Evolutionary conservation across 2,329 filamentous ascomycete species (phyloP).

Genomic region (Scedosporium apiospermum): DNA sequence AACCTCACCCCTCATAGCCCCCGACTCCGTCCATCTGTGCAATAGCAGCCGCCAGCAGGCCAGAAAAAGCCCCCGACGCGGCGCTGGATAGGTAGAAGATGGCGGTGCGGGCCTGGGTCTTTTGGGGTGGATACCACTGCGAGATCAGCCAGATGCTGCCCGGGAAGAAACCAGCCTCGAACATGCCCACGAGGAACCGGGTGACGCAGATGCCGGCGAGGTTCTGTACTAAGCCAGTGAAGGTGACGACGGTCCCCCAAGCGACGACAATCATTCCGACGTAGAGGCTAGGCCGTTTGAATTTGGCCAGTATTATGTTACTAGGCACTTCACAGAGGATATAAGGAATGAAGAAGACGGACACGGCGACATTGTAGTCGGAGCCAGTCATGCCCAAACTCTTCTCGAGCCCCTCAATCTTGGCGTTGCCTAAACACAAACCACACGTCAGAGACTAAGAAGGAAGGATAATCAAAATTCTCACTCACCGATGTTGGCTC

Average conservation of each 20-base stretch:
- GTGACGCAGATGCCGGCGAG: conserved; percentile 13
- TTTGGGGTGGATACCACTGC: conserved; percentile 20
- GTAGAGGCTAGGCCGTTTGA: conserved; percentile 9
- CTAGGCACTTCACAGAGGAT: conserved; percentile 15
- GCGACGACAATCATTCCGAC: conserved; percentile 12
- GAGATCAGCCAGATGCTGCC: conserved; percentile 20
- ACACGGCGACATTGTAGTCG: conserved; percentile 39
- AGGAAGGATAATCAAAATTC: not conserved
- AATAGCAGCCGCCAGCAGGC: conserved; percentile 34
- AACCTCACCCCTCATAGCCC: conserved; percentile 16
- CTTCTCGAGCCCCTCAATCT: conserved; percentile 29
- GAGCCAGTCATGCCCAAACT: conserved; percentile 39
- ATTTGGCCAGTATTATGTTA: conserved; percentile 19
- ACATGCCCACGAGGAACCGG: conserved; percentile 14
- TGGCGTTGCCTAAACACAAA: conserved; percentile 15
- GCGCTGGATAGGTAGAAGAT: conserved; percentile 26
- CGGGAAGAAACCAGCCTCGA: conserved; percentile 18
- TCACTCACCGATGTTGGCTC: not conserved
- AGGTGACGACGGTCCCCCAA: conserved; percentile 15
- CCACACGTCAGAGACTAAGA: not conserved
- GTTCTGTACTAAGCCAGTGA: conserved; percentile 13
- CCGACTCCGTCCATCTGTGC: conserved; percentile 21
- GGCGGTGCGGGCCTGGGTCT: conserved; percentile 18
- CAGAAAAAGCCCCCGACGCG: conserved; percentile 31
- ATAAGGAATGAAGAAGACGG: conserved; percentile 46